A percentile compares a stretch with the other conserved stretches of the same genome.
phyloP scores from a whole-genome alignment of 2,329 filamentous ascomycete genomes.

The Botrytis elliptica region DNA sequence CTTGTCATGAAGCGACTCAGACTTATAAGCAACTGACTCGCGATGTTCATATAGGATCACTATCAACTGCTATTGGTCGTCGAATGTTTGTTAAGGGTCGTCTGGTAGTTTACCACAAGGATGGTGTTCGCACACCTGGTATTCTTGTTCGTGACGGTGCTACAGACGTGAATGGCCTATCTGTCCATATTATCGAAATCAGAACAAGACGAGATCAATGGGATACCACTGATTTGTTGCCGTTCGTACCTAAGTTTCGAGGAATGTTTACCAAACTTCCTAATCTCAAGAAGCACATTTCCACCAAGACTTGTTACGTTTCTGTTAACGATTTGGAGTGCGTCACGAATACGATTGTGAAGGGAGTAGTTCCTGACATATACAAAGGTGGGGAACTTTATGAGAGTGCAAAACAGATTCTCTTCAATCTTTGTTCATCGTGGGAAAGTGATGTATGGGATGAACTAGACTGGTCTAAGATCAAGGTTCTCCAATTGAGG shows the following conservation, averaged over 20 bases:
- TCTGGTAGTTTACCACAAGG: conserved; percentile 79
- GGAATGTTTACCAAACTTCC: conserved; percentile 66
- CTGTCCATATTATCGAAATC: conserved; percentile 76
- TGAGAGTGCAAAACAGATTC: conserved; percentile 61
- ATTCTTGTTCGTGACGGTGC: conserved; percentile 76
- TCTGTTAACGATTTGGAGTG: conserved; percentile 79
- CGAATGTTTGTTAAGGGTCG: conserved; percentile 74
- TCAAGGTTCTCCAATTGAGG: conserved; percentile 79
- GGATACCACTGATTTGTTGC: conserved; percentile 80
- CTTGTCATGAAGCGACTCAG: conserved; percentile 79
- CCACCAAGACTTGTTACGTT: conserved; percentile 66
- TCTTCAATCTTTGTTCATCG: conserved; percentile 66
- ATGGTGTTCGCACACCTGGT: conserved; percentile 79
- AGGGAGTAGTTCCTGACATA: conserved; percentile 59
- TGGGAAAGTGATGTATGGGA: conserved; percentile 79
- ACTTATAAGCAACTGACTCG: conserved; percentile 76
- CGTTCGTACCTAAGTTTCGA: conserved; percentile 73
- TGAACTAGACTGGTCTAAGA: conserved; percentile 76
- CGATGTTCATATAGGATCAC: conserved; percentile 73
- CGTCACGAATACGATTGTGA: conserved; percentile 67
- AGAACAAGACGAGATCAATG: conserved; percentile 65
- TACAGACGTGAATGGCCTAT: conserved; percentile 62
- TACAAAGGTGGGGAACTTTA: conserved; percentile 53
- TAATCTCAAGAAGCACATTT: conserved; percentile 63
- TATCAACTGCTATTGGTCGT: conserved; percentile 79